A percentile compares a stretch with the other conserved stretches of the same genome.
These are phyloP conservation scores for Fusarium cicatricum DNA, from an alignment of 2,329 filamentous ascomycete genomes.

Conservation along the genomic window DNA sequence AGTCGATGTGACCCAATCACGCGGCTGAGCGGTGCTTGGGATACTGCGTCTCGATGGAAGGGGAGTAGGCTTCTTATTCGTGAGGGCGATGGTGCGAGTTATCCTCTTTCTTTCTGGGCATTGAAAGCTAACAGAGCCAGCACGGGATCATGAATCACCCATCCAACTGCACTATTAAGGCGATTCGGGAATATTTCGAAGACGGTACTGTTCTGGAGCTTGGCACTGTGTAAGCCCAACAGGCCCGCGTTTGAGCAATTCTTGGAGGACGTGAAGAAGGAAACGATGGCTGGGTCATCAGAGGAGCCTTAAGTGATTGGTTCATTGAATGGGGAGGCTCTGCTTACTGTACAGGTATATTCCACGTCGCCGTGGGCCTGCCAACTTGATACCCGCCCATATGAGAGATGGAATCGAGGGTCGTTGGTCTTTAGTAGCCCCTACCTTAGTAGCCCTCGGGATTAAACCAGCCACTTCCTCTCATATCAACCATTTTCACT, in stretches of 20 bases:
- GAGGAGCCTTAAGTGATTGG: too few relatives aligned
- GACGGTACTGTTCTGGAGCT: constrained; percentile 5
- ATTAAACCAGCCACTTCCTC: too few relatives aligned
- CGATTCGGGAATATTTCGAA: constrained; percentile 10
- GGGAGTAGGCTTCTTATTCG: constrained; percentile 1
- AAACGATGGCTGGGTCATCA: too few relatives aligned
- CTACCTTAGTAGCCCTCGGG: too few relatives aligned
- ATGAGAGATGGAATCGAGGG: too few relatives aligned
- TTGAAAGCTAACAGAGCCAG: constrained; percentile 2
- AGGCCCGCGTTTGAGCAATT: background rate
- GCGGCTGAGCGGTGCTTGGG: background rate
- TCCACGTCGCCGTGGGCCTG: too few relatives aligned
- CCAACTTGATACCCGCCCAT: too few relatives aligned
- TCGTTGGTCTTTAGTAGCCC: too few relatives aligned
- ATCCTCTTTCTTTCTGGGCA: background rate
- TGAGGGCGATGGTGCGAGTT: constrained; percentile 5
- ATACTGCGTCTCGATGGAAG: background rate
- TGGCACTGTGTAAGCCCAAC: constrained; percentile 9
- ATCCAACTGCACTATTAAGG: constrained; percentile 14
- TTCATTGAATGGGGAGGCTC: too few relatives aligned
- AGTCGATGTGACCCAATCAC: constrained; percentile 6
- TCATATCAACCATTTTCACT: too few relatives aligned
- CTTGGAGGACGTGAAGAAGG: too few relatives aligned
- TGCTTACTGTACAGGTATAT: too few relatives aligned
- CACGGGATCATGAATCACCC: constrained; percentile 16